These are phyloP conservation scores for Phylloporus rhodoxanthus DNA, from an alignment of 768 basidiomycete genomes.

Conservation along the genomic window DNA sequence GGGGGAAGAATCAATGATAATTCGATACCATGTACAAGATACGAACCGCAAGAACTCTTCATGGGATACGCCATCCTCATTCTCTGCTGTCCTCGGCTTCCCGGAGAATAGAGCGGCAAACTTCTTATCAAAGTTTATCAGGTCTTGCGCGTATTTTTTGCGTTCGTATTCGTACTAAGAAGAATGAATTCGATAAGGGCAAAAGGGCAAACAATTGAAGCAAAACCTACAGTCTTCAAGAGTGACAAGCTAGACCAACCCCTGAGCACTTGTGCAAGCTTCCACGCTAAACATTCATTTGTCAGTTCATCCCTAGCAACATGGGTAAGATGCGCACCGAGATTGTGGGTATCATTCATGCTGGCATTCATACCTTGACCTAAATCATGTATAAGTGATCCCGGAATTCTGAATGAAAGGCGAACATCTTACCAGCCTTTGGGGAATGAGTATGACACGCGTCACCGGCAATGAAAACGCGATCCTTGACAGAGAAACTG, in stretches of 20 bases:
- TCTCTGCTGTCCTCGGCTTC: constrained; percentile 47
- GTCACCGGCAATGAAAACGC: constrained; percentile 74
- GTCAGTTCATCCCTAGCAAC: constrained; percentile 44
- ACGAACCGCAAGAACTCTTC: constrained; percentile 33
- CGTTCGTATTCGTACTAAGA: constrained; percentile 66
- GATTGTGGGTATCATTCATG: constrained; percentile 71
- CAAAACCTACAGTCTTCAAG: constrained; percentile 35
- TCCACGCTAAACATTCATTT: constrained; percentile 34
- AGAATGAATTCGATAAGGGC: neutral
- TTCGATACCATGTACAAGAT: neutral
- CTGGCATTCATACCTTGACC: constrained; percentile 77
- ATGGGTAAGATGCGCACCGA: constrained; percentile 34
- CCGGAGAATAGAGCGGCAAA: constrained; percentile 64
- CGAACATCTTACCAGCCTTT: constrained; percentile 45
- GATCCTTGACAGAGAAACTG: constrained; percentile 50
- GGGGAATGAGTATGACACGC: constrained; percentile 68
- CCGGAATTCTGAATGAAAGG: neutral
- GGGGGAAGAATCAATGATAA: neutral
- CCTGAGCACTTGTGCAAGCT: constrained; percentile 40
- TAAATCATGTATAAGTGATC: constrained; percentile 15
- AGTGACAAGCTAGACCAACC: constrained; percentile 36
- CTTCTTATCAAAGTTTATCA: constrained; percentile 66
- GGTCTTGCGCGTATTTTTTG: constrained; percentile 60
- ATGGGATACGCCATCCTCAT: constrained; percentile 31
- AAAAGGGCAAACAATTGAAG: neutral